Evolutionary conservation across 106 monocot genomes (phyloP).

Genomic region (Chionographis japonica): DNA sequence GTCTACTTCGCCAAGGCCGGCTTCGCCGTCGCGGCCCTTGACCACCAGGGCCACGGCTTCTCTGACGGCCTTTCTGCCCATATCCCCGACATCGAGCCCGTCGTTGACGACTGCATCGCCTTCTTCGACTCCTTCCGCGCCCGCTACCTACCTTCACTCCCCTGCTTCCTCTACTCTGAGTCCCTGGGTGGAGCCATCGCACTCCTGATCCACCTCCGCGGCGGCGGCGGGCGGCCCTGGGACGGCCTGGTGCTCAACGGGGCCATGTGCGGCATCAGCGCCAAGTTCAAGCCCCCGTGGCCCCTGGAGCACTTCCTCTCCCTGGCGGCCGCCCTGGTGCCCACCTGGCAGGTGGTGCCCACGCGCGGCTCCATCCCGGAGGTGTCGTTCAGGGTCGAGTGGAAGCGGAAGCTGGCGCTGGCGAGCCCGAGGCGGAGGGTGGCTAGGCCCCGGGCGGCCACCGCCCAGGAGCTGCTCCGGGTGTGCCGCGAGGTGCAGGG

Average conservation of each 20-base stretch:
- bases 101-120: conserved; percentile 73
- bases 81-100: conserved; percentile 74
- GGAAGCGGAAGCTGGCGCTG: conserved; percentile 81
- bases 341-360: conserved; percentile 76
- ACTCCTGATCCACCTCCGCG: conserved; percentile 60
- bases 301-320: conserved; percentile 82
- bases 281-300: conserved; percentile 88
- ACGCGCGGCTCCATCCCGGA: conserved; percentile 76
- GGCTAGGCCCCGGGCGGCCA: conserved; percentile 62
- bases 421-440: conserved; percentile 55
- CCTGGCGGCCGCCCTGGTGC: conserved; percentile 38
- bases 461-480: conserved; percentile 74
- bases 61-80: conserved; percentile 72
- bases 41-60: conserved; percentile 95
- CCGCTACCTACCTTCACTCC: conserved; percentile 37
- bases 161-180: conserved; percentile 79
- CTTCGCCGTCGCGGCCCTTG: conserved; percentile 78
- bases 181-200: conserved; percentile 94
- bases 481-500: conserved; percentile 74
- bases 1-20: conserved; percentile 65
- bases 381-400: conserved; percentile 83
- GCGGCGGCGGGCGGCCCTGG: conserved; percentile 15
- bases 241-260: conserved; percentile 81
- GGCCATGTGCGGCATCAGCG: conserved; percentile 93
- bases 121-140: conserved; percentile 71